These are phyloP conservation scores for Symbiodinium pilosum DNA, from an alignment of 73 alveolate genomes.

Conservation along the genomic window DNA sequence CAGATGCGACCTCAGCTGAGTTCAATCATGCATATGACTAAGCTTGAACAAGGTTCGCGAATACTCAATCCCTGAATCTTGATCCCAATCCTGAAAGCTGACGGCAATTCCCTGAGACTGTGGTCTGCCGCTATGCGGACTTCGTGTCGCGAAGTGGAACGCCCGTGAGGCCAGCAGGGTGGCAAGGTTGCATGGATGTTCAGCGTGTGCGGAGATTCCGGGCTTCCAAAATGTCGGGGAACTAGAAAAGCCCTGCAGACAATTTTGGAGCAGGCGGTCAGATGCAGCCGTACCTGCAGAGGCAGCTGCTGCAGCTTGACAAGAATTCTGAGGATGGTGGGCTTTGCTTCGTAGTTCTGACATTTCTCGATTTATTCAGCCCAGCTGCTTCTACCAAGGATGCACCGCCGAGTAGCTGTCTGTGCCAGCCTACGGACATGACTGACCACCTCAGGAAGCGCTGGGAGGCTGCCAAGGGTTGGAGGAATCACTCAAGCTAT, in stretches of 20 bases:
- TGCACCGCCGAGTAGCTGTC: constrained; percentile 82
- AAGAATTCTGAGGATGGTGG: too few species aligned
- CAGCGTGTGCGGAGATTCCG: too few species aligned
- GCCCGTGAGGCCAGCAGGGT: not conserved
- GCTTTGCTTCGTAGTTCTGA: too few species aligned
- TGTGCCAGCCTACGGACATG: constrained; percentile 85
- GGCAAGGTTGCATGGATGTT: too few species aligned
- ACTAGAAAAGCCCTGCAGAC: not conserved
- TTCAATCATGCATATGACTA: too few species aligned
- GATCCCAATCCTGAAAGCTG: not conserved
- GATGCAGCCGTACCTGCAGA: constrained; percentile 7
- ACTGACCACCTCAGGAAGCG: constrained; percentile 68
- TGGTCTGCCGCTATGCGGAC: constrained; percentile 49
- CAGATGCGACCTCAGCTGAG: constrained; percentile 20
- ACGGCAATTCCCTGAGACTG: not conserved
- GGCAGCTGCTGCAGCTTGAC: not conserved
- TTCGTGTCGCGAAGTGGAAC: constrained; percentile 76
- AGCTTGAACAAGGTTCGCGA: not conserved
- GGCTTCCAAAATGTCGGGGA: not conserved
- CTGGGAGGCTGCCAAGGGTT: constrained; percentile 19
- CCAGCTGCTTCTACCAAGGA: not conserved
- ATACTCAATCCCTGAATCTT: not conserved
- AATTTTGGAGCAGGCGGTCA: not conserved
- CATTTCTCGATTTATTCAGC: too few species aligned
- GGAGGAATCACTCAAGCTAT: not conserved